Percentiles rank a stretch among this genome's conserved stretches.
These are phyloP conservation scores for Ophiostoma fasciatum DNA, from an alignment of 2,329 filamentous ascomycete genomes.

Conservation along the genomic window DNA sequence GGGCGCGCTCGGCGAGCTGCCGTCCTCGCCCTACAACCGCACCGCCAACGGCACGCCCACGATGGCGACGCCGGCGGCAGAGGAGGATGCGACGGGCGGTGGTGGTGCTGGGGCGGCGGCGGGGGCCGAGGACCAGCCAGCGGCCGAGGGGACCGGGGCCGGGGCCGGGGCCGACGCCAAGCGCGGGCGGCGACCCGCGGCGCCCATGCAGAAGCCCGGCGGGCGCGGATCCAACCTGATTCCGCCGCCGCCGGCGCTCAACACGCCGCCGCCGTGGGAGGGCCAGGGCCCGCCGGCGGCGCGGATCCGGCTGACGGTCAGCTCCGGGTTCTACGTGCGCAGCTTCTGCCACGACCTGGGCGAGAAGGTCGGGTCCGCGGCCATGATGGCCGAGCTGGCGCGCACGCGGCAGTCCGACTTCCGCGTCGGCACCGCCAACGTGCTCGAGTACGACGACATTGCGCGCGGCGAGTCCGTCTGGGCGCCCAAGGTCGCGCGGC, in stretches of 20 bases:
- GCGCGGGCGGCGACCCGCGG: neutral
- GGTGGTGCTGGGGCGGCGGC: no score
- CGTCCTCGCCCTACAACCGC: slow-evolving; percentile 20
- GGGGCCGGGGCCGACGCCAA: neutral
- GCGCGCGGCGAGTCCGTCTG: slow-evolving; percentile 64
- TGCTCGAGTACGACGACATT: slow-evolving; percentile 66
- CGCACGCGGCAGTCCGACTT: slow-evolving; percentile 75
- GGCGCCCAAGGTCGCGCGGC: slow-evolving; percentile 55
- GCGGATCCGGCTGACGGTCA: slow-evolving; percentile 78
- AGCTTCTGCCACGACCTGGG: slow-evolving; percentile 89
- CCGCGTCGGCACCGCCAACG: slow-evolving; percentile 51
- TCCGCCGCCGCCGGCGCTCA: slow-evolving; percentile 28
- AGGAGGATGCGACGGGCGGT: neutral
- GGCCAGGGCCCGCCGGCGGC: slow-evolving; percentile 59
- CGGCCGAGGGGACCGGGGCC: no score
- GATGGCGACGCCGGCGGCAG: neutral
- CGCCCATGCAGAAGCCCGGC: slow-evolving; percentile 14
- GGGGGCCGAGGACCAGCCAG: no score
- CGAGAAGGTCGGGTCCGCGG: slow-evolving; percentile 64
- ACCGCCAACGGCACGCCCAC: slow-evolving; percentile 1
- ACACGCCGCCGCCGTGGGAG: slow-evolving; percentile 40
- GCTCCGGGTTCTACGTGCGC: slow-evolving; percentile 92
- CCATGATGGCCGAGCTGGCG: slow-evolving; percentile 71
- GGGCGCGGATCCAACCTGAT: slow-evolving; percentile 39
- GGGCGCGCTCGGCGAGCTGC: slow-evolving; percentile 37